Base-by-base conservation (phyloP, 768 basidiomycete species). In the Kwoniella pini region DNA sequence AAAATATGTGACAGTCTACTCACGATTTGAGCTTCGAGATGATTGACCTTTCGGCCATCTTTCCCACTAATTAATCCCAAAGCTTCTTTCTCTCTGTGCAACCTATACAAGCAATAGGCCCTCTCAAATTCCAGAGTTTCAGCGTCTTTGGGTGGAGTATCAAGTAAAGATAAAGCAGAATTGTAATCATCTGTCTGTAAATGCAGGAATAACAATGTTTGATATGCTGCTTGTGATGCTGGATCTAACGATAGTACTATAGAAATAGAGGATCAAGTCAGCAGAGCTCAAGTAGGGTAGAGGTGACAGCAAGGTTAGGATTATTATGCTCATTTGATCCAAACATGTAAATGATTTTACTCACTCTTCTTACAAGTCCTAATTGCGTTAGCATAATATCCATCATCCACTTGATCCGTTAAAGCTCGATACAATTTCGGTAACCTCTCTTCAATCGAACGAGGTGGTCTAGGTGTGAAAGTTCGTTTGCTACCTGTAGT, bases 281-380 rank as follows among this genome's bases (percentile, higher is more conserved):
- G 40, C 12, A 42, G 15, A 36, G 33, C 33, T 36, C n/a, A n/a
- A n/a, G n/a, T n/a, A n/a, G n/a, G n/a, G n/a, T n/a, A n/a, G n/a
- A n/a, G n/a, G n/a, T n/a, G n/a, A n/a, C n/a, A n/a, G n/a, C n/a
- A n/a, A n/a, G n/a, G n/a, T n/a, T n/a, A n/a, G n/a, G n/a, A n/a
- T n/a, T n/a, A n/a, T n/a, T n/a, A n/a, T n/a, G n/a, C n/a, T n/a
- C n/a, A n/a, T n/a, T n/a, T n/a, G n/a, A n/a, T 36, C 9, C 33
- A 36, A 36, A 36, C 33, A 9, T 36, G 38, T 39, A n/a, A 15
- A 26, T n/a, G 59, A 22, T n/a, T n/a, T 36, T 22, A 69, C 80
- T 62, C 70, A 91, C 93, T 88, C 82, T 91, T 92, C 79, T 91
- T 88, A 81, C 90, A 93, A 64, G 92, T 93, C 83, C 87, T 90